Evolutionary conservation across 768 basidiomycete species (phyloP), one percentile per base, ranked within the genome.

Genomic region (Termitomyces sp.): DNA sequence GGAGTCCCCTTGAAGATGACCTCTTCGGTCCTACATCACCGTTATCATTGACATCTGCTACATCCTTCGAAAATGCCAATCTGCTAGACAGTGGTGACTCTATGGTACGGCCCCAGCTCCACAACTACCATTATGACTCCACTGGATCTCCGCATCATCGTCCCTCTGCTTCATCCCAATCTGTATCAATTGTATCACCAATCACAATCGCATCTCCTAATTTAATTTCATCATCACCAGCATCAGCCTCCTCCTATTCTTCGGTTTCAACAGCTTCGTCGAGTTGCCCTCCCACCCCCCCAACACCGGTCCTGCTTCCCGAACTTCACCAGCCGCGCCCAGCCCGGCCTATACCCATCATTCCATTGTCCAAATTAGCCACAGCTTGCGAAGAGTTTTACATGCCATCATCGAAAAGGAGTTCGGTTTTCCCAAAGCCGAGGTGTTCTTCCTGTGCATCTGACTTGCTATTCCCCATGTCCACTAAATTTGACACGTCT

Each of bases 321-420:
- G 60, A 61, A 45, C 68, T 81, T 36, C 77, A 77, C 69, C 80
- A 81, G 65, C 80, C 80, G 48, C 79, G 79, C 48, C 80, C 80
- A 60, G 77, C 71, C 50, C 76, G 79, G 58, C 74, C 69, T 49
- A 80, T 81, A 67, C 77, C 78, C 42, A 81, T 80, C 62, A 70
- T 80, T 14, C 76, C 76, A 43, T 73, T 81, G 34, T 76, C 76
- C 38, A 67, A 76, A 64, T 67, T 80, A 56, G 79, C 78, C 38
- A 73, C 72, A 36, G 76, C 75, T 46, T 76, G 75, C 65, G 79
- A 79, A 31, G 71, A 69, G 12, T 54, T 61, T 38, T 43, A 54
- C 38, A 42, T 60, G 14, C 55, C 64, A 20, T 56, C 56, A 11
- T 25, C 32, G 7, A 48, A 17, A 29, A 38, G 57, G 36, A 46